A percentile compares a stretch with the other conserved stretches of the same genome.
Evolutionary conservation across 1,139 yeast species (phyloP).

Genomic region (Scheffersomyces titani): DNA sequence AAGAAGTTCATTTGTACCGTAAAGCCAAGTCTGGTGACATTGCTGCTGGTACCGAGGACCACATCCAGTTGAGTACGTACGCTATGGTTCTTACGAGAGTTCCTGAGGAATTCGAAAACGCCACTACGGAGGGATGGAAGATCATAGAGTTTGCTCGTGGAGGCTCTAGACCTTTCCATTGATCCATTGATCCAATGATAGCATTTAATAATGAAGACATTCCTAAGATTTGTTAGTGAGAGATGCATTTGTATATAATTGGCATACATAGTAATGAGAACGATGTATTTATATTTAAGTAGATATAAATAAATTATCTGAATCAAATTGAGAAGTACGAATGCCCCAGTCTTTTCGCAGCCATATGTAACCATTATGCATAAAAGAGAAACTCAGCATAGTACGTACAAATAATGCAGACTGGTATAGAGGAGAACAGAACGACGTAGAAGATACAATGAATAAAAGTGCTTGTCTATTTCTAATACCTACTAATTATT

Average conservation of each 20-base stretch:
- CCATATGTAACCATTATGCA: neutral
- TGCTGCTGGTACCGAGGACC: conserved; percentile 95
- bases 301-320: neutral
- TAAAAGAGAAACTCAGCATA: neutral
- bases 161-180: conserved; percentile 87
- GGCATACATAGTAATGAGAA: neutral
- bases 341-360: neutral
- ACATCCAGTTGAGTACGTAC: conserved; percentile 87
- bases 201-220: neutral
- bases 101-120: conserved; percentile 88
- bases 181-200: conserved; percentile 10
- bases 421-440: neutral
- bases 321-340: neutral
- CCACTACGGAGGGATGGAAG: conserved; percentile 97
- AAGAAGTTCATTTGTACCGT: conserved; percentile 89
- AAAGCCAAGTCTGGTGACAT: conserved; percentile 90
- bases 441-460: neutral
- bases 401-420: neutral
- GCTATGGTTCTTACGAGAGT: conserved; percentile 95
- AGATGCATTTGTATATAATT: neutral
- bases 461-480: too few relatives aligned
- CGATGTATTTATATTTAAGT: neutral
- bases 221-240: neutral
- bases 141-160: conserved; percentile 94
- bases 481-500: too few relatives aligned